phyloP scores from a whole-genome alignment of 23 red algal genomes.

The Gracilaria gracilis region DNA sequence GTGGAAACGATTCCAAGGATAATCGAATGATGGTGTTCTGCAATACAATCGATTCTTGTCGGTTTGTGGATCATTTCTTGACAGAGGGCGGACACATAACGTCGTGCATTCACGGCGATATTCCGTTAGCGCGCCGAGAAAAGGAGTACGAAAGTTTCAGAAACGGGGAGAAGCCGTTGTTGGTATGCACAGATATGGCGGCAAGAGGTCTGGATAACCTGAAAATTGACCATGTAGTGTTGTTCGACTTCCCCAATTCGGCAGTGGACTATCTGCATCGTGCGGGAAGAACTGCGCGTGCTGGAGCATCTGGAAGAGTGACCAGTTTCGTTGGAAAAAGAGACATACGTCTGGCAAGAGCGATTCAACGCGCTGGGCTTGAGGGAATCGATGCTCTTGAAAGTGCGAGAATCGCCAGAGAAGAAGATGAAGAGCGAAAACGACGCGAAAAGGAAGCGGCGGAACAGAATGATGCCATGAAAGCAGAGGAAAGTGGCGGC shows the following conservation, averaged over 20 bases:
- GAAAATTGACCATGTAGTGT: slow-evolving; percentile 77
- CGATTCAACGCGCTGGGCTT: slow-evolving; percentile 58
- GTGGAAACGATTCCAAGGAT: slow-evolving; percentile 9
- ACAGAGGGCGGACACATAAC: slow-evolving; percentile 63
- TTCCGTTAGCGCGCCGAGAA: slow-evolving; percentile 75
- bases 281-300: slow-evolving; percentile 90
- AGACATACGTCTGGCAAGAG: slow-evolving; percentile 75
- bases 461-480: slow-evolving; percentile 11
- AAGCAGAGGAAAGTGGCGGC: background rate
- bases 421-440: slow-evolving; percentile 55
- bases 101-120: slow-evolving; percentile 83
- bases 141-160: slow-evolving; percentile 73
- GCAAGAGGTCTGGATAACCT: slow-evolving; percentile 87
- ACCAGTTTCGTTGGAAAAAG: slow-evolving; percentile 78
- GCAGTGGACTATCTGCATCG: slow-evolving; percentile 94
- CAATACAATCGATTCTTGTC: slow-evolving; percentile 83
- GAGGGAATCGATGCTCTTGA: slow-evolving; percentile 58
- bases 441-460: slow-evolving; percentile 28
- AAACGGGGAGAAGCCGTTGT: slow-evolving; percentile 58
- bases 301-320: slow-evolving; percentile 76
- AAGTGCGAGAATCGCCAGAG: slow-evolving; percentile 35
- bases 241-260: slow-evolving; percentile 89
- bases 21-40: slow-evolving; percentile 87
- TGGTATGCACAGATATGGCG: slow-evolving; percentile 91
- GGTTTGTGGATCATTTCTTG: slow-evolving; percentile 94